A percentile compares a stretch with the other conserved stretches of the same genome.
phyloP scores from a whole-genome alignment of 257 asterid genomes.

The Penstemon eatonii region DNA sequence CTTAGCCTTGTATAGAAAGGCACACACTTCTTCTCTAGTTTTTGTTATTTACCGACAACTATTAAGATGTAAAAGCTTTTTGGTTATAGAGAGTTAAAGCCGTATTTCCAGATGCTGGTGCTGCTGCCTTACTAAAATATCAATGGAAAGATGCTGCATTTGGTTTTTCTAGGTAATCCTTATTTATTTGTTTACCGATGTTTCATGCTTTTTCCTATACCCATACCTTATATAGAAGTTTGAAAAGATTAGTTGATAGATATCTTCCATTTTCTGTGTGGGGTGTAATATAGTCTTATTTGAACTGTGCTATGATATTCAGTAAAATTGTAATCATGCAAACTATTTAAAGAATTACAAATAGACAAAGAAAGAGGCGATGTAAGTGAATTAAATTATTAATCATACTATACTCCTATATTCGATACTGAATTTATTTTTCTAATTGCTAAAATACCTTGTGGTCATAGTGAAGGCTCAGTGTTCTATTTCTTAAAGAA shows the following conservation, averaged over 20 bases:
- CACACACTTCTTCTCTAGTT: slow-evolving; percentile 2
- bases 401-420: too few species aligned
- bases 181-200: slow-evolving; percentile 10
- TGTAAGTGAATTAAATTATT: too few species aligned
- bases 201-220: not conserved
- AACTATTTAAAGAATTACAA: too few species aligned
- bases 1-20: slow-evolving; percentile 5
- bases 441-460: too few species aligned
- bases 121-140: slow-evolving; percentile 86
- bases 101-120: slow-evolving; percentile 97
- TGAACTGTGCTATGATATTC: too few species aligned
- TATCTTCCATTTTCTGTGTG: too few species aligned
- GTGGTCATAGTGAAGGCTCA: not conserved
- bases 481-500: not conserved
- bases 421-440: too few species aligned
- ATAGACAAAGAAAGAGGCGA: too few species aligned
- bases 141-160: slow-evolving; percentile 91
- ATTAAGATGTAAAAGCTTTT: slow-evolving; percentile 35
- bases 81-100: slow-evolving; percentile 78
- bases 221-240: too few species aligned
- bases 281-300: too few species aligned
- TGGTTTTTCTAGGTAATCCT: slow-evolving; percentile 70
- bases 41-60: slow-evolving; percentile 21
- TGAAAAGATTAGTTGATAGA: too few species aligned
- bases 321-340: too few species aligned